phyloP scores from a whole-genome alignment of 2,329 filamentous ascomycete genomes.

The Xylariaceae sp. region DNA sequence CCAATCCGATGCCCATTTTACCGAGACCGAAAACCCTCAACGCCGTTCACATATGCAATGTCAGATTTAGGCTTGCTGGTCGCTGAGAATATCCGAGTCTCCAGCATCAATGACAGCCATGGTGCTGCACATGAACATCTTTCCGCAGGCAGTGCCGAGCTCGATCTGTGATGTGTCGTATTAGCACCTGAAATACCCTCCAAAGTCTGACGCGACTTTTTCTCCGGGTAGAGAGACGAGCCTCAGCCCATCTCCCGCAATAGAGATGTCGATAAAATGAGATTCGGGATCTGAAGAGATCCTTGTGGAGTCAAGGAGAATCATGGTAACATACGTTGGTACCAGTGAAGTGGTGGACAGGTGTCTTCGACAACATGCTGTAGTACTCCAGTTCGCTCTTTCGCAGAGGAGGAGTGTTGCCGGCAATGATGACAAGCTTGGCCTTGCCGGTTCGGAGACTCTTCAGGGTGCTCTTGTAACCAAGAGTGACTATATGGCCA shows the following conservation, averaged over 20 bases:
- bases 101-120: slow-evolving; percentile 96
- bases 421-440: slow-evolving; percentile 93
- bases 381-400: slow-evolving; percentile 98
- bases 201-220: slow-evolving; percentile 84
- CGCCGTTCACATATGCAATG: slow-evolving; percentile 22
- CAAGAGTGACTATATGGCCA: slow-evolving; percentile 66
- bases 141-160: slow-evolving; percentile 92
- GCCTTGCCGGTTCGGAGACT: slow-evolving; percentile 91
- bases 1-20: slow-evolving; percentile 19
- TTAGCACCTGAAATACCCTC: slow-evolving; percentile 71
- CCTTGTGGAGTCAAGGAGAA: neutral
- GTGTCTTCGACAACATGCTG: slow-evolving; percentile 87
- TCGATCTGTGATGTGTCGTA: slow-evolving; percentile 67
- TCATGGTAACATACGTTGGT: slow-evolving; percentile 82
- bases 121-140: slow-evolving; percentile 97
- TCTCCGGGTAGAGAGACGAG: slow-evolving; percentile 70
- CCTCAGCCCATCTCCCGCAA: neutral
- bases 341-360: slow-evolving; percentile 95
- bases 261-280: slow-evolving; percentile 32
- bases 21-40: slow-evolving; percentile 24
- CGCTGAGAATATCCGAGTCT: slow-evolving; percentile 94
- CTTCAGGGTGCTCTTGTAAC: slow-evolving; percentile 89
- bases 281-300: slow-evolving; percentile 13
- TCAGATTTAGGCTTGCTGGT: slow-evolving; percentile 58
- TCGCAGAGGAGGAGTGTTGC: slow-evolving; percentile 95